Evolutionary conservation across 2,329 filamentous ascomycete species (phyloP), one percentile per base, ranked within the genome.

Genomic region (Arthroderma sp.): DNA sequence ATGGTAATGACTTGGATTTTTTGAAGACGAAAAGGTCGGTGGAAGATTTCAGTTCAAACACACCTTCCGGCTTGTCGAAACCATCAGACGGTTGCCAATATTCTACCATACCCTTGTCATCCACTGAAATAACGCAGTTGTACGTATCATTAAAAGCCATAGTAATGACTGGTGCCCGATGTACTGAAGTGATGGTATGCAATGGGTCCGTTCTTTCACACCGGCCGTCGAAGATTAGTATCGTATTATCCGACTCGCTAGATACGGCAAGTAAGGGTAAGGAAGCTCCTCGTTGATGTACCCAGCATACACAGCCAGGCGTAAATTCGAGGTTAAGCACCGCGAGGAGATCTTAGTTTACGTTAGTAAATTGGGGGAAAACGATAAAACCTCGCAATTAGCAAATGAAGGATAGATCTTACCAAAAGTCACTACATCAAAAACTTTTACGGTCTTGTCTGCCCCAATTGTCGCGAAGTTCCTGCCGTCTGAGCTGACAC

Each of bases 11-110:
- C 62, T 94, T 96, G 42, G 85, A 77, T 65, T 95, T 96, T 59
- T 94, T 96, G 69, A 98, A 96, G 43, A 94, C 89, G 58, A 96
- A 98, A 1, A 98, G 72, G 56, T 85, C 91, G 2, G 91, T 98
- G 1, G 84, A 81, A 59, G 86, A 94, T 66, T 98, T 98, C 67
- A 87, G 85, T 53, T 85, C 76, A 60, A 94, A 98, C 11, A 98
- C 87, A 43, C 78, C 86, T 53, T 87, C 81, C 0, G 91, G 91
- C 63, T 96, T 95, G 57, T 94, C 86, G 61, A 86, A 95, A 34
- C 71, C 79, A 1, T 77, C 80, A 50, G 59, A 54, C 0, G 91
- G 87, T 47, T 77, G 76, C 91, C 91, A 98, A 66, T 98, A 98
- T 63, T 98, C 91, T 6, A 98, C 61, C 89, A 96, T 96, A 27